These are phyloP conservation scores for Hyphopichia homilentoma DNA, from an alignment of 805 yeast species.

Conservation along the genomic window DNA sequence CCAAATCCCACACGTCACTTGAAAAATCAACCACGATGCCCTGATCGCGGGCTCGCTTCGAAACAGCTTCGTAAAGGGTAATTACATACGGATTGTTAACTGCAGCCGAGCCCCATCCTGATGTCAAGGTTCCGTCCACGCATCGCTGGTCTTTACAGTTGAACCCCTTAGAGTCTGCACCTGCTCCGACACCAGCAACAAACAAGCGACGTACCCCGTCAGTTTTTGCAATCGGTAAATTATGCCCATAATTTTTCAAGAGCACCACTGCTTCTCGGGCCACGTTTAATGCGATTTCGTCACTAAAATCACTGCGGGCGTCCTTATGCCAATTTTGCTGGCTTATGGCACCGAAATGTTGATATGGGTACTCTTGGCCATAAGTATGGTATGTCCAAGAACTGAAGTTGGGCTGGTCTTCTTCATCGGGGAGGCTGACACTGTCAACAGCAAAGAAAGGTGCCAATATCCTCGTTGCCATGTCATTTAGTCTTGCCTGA, in stretches of 20 bases:
- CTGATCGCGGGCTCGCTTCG: conserved; percentile 40
- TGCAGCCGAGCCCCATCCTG: conserved; percentile 67
- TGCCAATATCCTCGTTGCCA: conserved; percentile 58
- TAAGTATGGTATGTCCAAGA: conserved; percentile 57
- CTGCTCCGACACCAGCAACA: conserved; percentile 54
- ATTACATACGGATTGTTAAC: conserved; percentile 53
- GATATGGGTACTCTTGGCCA: conserved; percentile 53
- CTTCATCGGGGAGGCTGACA: conserved; percentile 35
- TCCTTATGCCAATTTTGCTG: conserved; percentile 54
- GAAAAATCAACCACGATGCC: conserved; percentile 45
- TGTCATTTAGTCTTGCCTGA: conserved; percentile 52
- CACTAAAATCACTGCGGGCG: conserved; percentile 46
- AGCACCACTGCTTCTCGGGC: conserved; percentile 57
- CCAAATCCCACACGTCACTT: conserved; percentile 44
- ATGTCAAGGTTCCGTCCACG: conserved; percentile 50
- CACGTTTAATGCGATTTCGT: conserved; percentile 46
- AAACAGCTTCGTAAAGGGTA: conserved; percentile 57
- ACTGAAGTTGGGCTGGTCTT: conserved; percentile 48
- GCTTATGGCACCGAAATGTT: conserved; percentile 50
- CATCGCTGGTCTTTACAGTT: conserved; percentile 52
- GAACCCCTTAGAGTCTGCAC: conserved; percentile 47
- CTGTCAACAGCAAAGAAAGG: conserved; percentile 47
- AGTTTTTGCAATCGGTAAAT: conserved; percentile 46
- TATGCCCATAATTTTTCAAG: conserved; percentile 48
- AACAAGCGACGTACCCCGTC: conserved; percentile 41